Evolutionary conservation across 805 yeast genomes (phyloP), one percentile per base, ranked within the genome.

Genomic region (Yarrowia bubula): DNA sequence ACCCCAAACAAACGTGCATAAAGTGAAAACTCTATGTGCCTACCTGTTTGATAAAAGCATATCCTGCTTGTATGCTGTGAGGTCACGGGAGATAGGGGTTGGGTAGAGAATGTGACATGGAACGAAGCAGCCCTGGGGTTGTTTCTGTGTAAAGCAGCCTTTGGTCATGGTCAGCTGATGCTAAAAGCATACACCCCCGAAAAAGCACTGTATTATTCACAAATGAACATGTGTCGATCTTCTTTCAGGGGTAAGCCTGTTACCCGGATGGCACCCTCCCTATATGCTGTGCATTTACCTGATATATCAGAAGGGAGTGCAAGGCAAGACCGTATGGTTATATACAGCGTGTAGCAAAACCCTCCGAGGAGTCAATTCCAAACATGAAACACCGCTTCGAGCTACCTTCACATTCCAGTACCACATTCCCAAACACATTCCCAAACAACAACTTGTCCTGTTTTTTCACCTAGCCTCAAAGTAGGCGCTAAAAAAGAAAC

Each of bases 1-100:
- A 1, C 57, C 57, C 32, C 42, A 50, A 50, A 50, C 57, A 35
- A 50, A 17, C 57, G 35, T 50, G 57, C 57, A 50, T 50, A 35
- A 50, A 18, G 8, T 5, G 42, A 31, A 50, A 50, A 38, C 37
- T 17, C 17, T 13, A 35, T 18, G 13, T n/a, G 17, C 42, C 9
- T 3, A 18, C 17, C 37, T 50, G 42, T 50, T 35, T 35, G 57
- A 50, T 50, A 50, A 50, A 50, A 50, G 14, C 32, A 37, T 50
- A 35, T 35, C 57, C 42, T 50, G 57, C 57, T 31, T 50, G 32
- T 50, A 18, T 13, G 57, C 57, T 11, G 57, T 50, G 42, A 11
- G 42, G 42, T 50, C 42, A 35, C 57, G 57, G 57, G 57, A 50
- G 41, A 35, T 50, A 50, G 31, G 42, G 55, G 42, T 35, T 15